phyloP scores from a whole-genome alignment of 441 rosid species.

The Jatropha multifida region DNA sequence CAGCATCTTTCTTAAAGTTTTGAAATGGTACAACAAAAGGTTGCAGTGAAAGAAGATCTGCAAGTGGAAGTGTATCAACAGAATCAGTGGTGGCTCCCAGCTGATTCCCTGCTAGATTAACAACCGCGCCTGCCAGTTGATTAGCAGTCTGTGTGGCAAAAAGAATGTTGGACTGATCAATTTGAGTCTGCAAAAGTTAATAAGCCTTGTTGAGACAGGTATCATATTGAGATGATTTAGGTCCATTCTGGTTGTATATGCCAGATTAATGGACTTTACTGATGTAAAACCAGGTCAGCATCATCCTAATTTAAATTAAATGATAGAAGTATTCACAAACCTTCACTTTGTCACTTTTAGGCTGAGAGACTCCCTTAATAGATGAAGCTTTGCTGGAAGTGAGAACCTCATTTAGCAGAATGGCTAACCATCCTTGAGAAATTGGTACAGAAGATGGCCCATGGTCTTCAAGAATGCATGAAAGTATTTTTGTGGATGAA shows the following conservation, averaged over 20 bases:
- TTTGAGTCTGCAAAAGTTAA: slow-evolving; percentile 58
- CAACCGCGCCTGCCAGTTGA: slow-evolving; percentile 80
- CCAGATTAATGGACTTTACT: not conserved
- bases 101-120: slow-evolving; percentile 71
- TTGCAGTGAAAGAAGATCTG: slow-evolving; percentile 86
- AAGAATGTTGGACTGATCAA: slow-evolving; percentile 71
- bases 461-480: slow-evolving; percentile 74
- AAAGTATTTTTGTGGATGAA: slow-evolving; percentile 76
- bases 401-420: slow-evolving; percentile 64
- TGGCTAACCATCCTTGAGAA: slow-evolving; percentile 97
- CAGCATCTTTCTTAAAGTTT: slow-evolving; percentile 65
- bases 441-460: slow-evolving; percentile 75
- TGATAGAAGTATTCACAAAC: slow-evolving; percentile 34
- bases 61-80: slow-evolving; percentile 55
- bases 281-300: slow-evolving; percentile 16
- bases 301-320: slow-evolving; percentile 13
- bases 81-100: slow-evolving; percentile 46
- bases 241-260: slow-evolving; percentile 12
- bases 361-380: slow-evolving; percentile 53
- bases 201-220: slow-evolving; percentile 11
- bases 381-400: slow-evolving; percentile 54
- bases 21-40: slow-evolving; percentile 70
- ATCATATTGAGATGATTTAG: slow-evolving; percentile 17
- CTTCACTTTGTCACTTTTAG: slow-evolving; percentile 67
- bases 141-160: slow-evolving; percentile 65